A percentile compares a stretch with the other conserved stretches of the same genome.
These are phyloP conservation scores for Suhomyces atakaporum DNA, from an alignment of 1,139 yeast species.

Conservation along the genomic window DNA sequence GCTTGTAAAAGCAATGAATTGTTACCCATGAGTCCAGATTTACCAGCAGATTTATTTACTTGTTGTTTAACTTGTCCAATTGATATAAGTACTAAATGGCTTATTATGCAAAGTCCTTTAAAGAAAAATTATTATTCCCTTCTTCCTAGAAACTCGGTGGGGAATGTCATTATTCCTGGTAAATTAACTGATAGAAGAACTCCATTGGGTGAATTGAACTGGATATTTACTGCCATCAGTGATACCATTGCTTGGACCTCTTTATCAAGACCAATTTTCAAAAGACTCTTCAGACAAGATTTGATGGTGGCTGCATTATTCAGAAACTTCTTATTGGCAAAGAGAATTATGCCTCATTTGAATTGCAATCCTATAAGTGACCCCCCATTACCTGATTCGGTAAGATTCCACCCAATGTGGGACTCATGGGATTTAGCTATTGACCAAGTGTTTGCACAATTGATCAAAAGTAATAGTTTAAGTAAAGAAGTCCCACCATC, in stretches of 20 bases:
- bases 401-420: constrained; percentile 91
- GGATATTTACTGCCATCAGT: constrained; percentile 98
- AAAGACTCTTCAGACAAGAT: constrained; percentile 89
- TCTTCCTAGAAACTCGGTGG: constrained; percentile 52
- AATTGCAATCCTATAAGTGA: constrained; percentile 95
- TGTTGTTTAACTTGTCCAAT: constrained; percentile 96
- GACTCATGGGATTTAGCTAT: constrained; percentile 98
- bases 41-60: constrained; percentile 95
- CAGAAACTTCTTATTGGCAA: constrained; percentile 87
- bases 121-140: constrained; percentile 56
- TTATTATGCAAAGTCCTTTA: constrained; percentile 79
- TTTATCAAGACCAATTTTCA: constrained; percentile 83
- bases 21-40: constrained; percentile 88
- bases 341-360: constrained; percentile 89
- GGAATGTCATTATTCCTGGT: constrained; percentile 81
- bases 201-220: constrained; percentile 91
- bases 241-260: constrained; percentile 99
- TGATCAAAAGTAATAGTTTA: constrained; percentile 43
- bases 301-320: constrained; percentile 95
- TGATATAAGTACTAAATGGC: constrained; percentile 91
- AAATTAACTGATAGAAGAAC: constrained; percentile 89
- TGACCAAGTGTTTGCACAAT: constrained; percentile 83
- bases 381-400: constrained; percentile 85
- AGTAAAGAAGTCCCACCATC: constrained; percentile 5
- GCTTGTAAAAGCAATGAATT: constrained; percentile 88